Conservation (phyloP, 2,329 filamentous ascomycete species). For the Talaromyces atroroseus region DNA sequence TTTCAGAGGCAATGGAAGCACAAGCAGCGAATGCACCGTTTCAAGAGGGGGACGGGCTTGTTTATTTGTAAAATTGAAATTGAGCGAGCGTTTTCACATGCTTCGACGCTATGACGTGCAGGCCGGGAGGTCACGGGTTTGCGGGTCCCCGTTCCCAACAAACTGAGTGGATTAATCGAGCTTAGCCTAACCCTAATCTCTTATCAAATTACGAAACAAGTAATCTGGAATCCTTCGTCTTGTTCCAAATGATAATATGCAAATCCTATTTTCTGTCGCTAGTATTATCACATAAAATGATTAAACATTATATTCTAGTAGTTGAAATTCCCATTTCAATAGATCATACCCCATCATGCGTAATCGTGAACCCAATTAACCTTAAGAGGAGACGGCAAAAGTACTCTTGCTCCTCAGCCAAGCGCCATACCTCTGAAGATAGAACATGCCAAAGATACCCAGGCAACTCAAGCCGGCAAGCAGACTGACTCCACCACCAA, state of each 20-base stretch:
- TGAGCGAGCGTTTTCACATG: neutral
- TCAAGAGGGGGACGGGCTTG: neutral
- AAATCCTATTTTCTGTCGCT: neutral
- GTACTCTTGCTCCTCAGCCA: neutral
- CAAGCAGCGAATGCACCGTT: neutral
- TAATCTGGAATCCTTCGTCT: no score
- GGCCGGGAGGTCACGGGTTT: neutral
- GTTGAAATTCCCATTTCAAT: neutral
- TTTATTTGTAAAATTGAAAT: neutral
- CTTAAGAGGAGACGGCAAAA: neutral
- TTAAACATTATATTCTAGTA: neutral
- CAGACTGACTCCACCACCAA: conserved; percentile 28
- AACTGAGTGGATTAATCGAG: no score
- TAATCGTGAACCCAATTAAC: neutral
- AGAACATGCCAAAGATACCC: conserved; percentile 18
- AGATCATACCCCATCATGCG: neutral
- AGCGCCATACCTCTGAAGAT: neutral
- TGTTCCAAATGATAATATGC: neutral
- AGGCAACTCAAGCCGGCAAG: conserved; percentile 34
- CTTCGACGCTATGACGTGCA: neutral
- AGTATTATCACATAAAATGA: neutral
- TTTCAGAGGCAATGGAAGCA: neutral
- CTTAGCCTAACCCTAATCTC: neutral
- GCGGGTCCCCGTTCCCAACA: neutral
- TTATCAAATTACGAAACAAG: no score